These are phyloP conservation scores for Polysphondylium violaceum DNA, from an alignment of 78 protist species.

Conservation along the genomic window DNA sequence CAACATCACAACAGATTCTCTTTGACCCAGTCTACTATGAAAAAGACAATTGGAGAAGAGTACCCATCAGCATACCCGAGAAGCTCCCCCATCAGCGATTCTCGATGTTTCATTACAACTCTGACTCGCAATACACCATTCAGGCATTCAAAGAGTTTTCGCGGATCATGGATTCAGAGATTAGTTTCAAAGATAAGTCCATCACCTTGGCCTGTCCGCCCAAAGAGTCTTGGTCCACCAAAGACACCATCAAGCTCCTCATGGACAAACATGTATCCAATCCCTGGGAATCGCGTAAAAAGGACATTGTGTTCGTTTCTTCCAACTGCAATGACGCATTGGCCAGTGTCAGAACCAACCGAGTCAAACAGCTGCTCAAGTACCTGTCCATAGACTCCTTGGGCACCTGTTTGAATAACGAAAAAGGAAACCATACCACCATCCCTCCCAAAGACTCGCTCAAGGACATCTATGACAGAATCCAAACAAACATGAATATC, in stretches of 20 bases:
- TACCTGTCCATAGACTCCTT: slow-evolving; percentile 7
- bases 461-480: neutral
- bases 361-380: neutral
- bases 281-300: neutral
- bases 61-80: slow-evolving; percentile 44
- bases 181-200: neutral
- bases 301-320: slow-evolving; percentile 26
- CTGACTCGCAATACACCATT: slow-evolving; percentile 12
- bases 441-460: neutral
- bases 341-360: slow-evolving; percentile 12
- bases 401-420: slow-evolving; percentile 29
- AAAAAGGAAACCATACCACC: neutral
- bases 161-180: neutral
- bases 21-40: slow-evolving; percentile 42
- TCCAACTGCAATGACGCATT: slow-evolving; percentile 46
- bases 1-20: slow-evolving; percentile 12
- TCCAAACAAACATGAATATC: slow-evolving; percentile 17
- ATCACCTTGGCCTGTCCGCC: slow-evolving; percentile 66
- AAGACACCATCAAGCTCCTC: neutral
- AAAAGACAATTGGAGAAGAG: slow-evolving; percentile 43
- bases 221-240: neutral
- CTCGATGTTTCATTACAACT: slow-evolving; percentile 8
- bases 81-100: slow-evolving; percentile 35
- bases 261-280: neutral
- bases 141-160: too few species aligned